These are phyloP conservation scores for Pseudocercospora crystallina DNA, from an alignment of 2,329 filamentous ascomycete species.

Conservation along the genomic window DNA sequence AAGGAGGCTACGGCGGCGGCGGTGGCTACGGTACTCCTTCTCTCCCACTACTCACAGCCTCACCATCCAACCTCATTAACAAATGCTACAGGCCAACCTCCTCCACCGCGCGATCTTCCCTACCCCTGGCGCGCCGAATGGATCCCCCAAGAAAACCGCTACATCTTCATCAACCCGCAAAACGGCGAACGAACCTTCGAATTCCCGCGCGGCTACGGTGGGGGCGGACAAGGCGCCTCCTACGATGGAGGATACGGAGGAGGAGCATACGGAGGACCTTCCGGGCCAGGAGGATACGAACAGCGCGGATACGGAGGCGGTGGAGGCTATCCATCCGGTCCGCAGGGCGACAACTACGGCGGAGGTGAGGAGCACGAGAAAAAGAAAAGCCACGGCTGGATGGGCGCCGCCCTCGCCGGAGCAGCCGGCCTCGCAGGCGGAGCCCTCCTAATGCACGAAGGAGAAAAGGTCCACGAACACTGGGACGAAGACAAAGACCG, in stretches of 20 bases:
- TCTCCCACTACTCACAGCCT: too few relatives aligned
- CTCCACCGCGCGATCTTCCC: slow-evolving; percentile 37
- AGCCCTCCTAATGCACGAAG: slow-evolving; percentile 48
- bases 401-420: slow-evolving; percentile 42
- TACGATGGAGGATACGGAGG: slow-evolving; percentile 28
- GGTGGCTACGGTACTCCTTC: too few relatives aligned
- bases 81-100: slow-evolving; percentile 7
- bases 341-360: slow-evolving; percentile 21
- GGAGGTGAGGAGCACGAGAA: slow-evolving; percentile 31
- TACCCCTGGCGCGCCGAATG: slow-evolving; percentile 49
- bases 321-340: slow-evolving; percentile 14
- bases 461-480: slow-evolving; percentile 39
- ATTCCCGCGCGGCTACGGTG: slow-evolving; percentile 32
- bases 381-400: slow-evolving; percentile 29
- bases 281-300: slow-evolving; percentile 13
- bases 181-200: slow-evolving; percentile 46
- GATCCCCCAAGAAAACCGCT: slow-evolving; percentile 43
- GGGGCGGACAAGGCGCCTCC: slow-evolving; percentile 12
- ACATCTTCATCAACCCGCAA: slow-evolving; percentile 49
- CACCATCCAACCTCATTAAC: too few relatives aligned
- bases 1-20: too few relatives aligned
- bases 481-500: slow-evolving; percentile 32
- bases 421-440: slow-evolving; percentile 45
- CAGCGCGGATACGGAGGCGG: slow-evolving; percentile 16
- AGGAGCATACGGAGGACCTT: slow-evolving; percentile 24